phyloP scores from a whole-genome alignment of 2,329 filamentous ascomycete species.

The Exophiala dermatitidis region DNA sequence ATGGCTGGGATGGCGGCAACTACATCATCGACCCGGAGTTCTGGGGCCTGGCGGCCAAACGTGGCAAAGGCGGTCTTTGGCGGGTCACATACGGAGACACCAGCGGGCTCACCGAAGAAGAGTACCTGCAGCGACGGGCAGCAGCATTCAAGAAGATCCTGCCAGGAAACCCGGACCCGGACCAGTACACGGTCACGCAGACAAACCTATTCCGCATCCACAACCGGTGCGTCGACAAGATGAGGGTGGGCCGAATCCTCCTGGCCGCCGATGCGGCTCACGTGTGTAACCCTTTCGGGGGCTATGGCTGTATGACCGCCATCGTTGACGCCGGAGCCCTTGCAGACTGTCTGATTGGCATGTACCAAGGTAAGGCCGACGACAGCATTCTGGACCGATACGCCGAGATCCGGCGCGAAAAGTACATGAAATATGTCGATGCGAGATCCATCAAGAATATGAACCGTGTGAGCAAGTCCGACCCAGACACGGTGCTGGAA shows the following conservation, averaged over 20 bases:
- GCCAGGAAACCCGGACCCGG: slow-evolving; percentile 52
- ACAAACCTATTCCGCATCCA: slow-evolving; percentile 56
- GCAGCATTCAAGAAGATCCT: slow-evolving; percentile 51
- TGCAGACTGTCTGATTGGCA: slow-evolving; percentile 49
- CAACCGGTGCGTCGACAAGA: slow-evolving; percentile 51
- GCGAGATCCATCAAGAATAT: slow-evolving; percentile 38
- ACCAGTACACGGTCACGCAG: slow-evolving; percentile 50
- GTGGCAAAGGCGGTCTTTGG: slow-evolving; percentile 54
- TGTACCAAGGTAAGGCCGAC: slow-evolving; percentile 34
- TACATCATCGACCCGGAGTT: slow-evolving; percentile 58
- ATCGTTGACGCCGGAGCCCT: slow-evolving; percentile 57
- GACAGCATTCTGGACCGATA: slow-evolving; percentile 40
- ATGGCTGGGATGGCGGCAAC: slow-evolving; percentile 20
- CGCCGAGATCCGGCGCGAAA: slow-evolving; percentile 34
- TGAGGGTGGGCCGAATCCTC: slow-evolving; percentile 51
- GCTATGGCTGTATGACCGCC: slow-evolving; percentile 43
- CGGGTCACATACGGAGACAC: slow-evolving; percentile 59
- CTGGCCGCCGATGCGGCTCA: slow-evolving; percentile 57
- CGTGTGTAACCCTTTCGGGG: slow-evolving; percentile 16
- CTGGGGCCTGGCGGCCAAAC: slow-evolving; percentile 56
- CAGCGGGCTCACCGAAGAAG: slow-evolving; percentile 46
- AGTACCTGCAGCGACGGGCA: slow-evolving; percentile 48
- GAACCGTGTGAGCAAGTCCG: slow-evolving; percentile 30
- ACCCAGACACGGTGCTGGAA: slow-evolving; percentile 32
- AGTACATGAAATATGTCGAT: slow-evolving; percentile 35